phyloP scores from a whole-genome alignment of 73 alveolate species.

The Tetrahymena malaccensis region DNA sequence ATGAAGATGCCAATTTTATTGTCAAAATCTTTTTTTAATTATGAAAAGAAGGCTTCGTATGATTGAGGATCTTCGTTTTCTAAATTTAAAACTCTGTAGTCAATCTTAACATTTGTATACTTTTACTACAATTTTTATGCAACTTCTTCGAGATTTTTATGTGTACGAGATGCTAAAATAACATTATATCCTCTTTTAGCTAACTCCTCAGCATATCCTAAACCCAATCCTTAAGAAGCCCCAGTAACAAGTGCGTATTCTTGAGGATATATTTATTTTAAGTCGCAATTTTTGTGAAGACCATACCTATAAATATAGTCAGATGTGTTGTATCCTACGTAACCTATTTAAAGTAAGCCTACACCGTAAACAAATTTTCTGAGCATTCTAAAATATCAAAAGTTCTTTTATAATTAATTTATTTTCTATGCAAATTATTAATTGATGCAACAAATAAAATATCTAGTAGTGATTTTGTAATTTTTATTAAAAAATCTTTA shows the following conservation, averaged over 20 bases:
- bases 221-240: constrained; percentile 52
- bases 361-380: not conserved
- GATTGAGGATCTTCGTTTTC: not conserved
- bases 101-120: not conserved
- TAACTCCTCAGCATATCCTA: constrained; percentile 41
- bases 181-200: constrained; percentile 51
- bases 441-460: not conserved
- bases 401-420: not conserved
- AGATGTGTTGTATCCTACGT: not conserved
- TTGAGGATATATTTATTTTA: not conserved
- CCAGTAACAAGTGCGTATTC: constrained; percentile 55
- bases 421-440: no score
- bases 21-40: not conserved
- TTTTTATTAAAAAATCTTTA: not conserved
- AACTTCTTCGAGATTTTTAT: not conserved
- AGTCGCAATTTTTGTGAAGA: not conserved
- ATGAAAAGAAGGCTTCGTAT: not conserved
- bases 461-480: not conserved
- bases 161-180: constrained; percentile 9
- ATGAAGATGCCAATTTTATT: not conserved
- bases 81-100: not conserved
- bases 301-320: not conserved
- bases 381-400: not conserved
- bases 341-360: not conserved
- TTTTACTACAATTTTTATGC: not conserved